Evolutionary conservation across 2,329 filamentous ascomycete genomes (phyloP).

Genomic region (Cladosporium austrohemisphaericum): DNA sequence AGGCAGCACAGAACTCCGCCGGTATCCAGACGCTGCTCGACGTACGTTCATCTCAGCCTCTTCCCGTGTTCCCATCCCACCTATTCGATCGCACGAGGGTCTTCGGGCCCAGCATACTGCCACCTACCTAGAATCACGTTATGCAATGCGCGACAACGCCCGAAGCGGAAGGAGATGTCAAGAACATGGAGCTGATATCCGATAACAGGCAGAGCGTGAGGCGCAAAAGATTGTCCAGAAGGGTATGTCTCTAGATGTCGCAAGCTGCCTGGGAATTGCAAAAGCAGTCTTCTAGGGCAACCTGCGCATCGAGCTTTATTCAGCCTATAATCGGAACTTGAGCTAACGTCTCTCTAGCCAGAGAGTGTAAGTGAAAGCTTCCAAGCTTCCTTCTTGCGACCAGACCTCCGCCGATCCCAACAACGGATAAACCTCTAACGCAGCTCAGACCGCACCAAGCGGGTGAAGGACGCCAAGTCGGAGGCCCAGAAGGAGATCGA

Average conservation of each 20-base stretch:
- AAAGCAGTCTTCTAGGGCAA: not conserved
- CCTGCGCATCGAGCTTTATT: too few relatives aligned
- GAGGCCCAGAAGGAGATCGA: slow-evolving; percentile 98
- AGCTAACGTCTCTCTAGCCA: slow-evolving; percentile 50
- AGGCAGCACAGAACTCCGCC: slow-evolving; percentile 98
- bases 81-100: not conserved
- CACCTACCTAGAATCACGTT: not conserved
- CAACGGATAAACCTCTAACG: slow-evolving; percentile 20
- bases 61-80: not conserved
- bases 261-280: not conserved
- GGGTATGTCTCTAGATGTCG: slow-evolving; percentile 51
- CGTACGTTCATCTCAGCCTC: slow-evolving; percentile 54
- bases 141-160: not conserved
- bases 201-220: slow-evolving; percentile 82
- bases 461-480: slow-evolving; percentile 90
- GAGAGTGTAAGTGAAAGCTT: slow-evolving; percentile 67
- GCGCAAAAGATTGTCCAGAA: slow-evolving; percentile 99
- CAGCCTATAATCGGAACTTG: too few relatives aligned
- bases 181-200: slow-evolving; percentile 33
- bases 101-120: not conserved
- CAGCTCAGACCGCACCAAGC: slow-evolving; percentile 78
- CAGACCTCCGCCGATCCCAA: slow-evolving; percentile 15
- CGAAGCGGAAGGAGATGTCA: not conserved
- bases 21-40: slow-evolving; percentile 99
- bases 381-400: not conserved